Conservation (phyloP, 2,329 filamentous ascomycete genomes). For the Fusarium brevicatenulatum region DNA sequence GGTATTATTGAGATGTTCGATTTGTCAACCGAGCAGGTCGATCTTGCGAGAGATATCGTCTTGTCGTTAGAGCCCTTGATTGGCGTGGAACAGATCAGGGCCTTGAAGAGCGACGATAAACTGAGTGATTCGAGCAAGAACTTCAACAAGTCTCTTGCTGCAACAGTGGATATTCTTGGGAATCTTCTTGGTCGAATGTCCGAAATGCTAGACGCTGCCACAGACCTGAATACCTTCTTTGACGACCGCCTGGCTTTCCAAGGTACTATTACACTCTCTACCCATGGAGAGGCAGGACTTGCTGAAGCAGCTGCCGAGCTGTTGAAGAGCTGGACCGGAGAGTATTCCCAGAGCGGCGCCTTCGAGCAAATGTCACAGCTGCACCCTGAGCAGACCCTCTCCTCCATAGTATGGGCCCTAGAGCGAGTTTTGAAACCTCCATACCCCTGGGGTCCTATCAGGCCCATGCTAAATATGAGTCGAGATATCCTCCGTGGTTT, state of each 20-base stretch:
- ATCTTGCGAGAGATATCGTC: conserved; percentile 79
- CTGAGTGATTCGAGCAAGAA: conserved; percentile 59
- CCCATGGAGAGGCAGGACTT: conserved; percentile 82
- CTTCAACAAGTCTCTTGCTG: conserved; percentile 79
- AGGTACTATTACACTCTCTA: conserved; percentile 79
- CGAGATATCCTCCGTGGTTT: conserved; percentile 66
- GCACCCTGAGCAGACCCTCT: conserved; percentile 54
- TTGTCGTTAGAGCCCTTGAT: conserved; percentile 76
- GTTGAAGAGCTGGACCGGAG: conserved; percentile 82
- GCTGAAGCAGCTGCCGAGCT: conserved; percentile 84
- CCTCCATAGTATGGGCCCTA: conserved; percentile 56
- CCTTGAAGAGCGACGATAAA: conserved; percentile 57
- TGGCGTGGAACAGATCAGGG: conserved; percentile 78
- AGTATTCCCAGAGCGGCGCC: conserved; percentile 60
- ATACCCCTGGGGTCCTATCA: conserved; percentile 66
- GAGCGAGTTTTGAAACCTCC: conserved; percentile 50
- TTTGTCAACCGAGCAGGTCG: conserved; percentile 74
- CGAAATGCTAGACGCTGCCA: conserved; percentile 70
- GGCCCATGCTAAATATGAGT: conserved; percentile 66
- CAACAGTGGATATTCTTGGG: conserved; percentile 69
- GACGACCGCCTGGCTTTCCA: conserved; percentile 74
- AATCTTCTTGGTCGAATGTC: conserved; percentile 81
- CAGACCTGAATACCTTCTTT: conserved; percentile 76
- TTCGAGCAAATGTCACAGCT: conserved; percentile 53
- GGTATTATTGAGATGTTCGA: conserved; percentile 76